Percentiles rank a stretch among this genome's conserved stretches.
Evolutionary conservation across 352 stramenopile species (phyloP).

Genomic region (Pythium dissotocum): DNA sequence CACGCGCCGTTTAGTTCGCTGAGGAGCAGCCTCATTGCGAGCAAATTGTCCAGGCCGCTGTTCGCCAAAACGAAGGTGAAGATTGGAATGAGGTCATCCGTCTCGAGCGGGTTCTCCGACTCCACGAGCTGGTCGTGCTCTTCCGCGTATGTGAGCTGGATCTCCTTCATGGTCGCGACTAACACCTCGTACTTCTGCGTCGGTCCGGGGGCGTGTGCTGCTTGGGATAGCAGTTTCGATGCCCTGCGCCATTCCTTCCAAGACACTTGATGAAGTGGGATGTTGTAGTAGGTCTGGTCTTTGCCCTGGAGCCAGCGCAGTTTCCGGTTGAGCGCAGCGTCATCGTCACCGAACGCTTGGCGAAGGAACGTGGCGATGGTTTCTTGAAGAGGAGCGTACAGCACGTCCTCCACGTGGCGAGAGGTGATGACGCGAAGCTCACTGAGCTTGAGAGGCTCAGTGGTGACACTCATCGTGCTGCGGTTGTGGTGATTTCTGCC

Average conservation of each 20-base stretch:
- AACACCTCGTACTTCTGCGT: slow-evolving; percentile 83
- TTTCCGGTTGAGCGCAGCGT: slow-evolving; percentile 79
- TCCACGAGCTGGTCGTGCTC: slow-evolving; percentile 64
- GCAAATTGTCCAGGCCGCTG: slow-evolving; percentile 81
- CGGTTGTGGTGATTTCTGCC: background rate
- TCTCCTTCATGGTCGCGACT: slow-evolving; percentile 68
- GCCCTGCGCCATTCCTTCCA: slow-evolving; percentile 84
- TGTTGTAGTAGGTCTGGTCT: slow-evolving; percentile 90
- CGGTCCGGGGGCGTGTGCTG: slow-evolving; percentile 49
- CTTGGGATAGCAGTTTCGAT: slow-evolving; percentile 69
- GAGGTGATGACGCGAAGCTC: slow-evolving; percentile 63
- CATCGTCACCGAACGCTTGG: slow-evolving; percentile 70
- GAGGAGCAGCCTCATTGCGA: slow-evolving; percentile 78
- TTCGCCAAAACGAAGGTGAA: slow-evolving; percentile 90
- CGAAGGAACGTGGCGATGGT: slow-evolving; percentile 59
- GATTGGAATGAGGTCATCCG: slow-evolving; percentile 87
- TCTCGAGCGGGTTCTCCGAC: slow-evolving; percentile 56
- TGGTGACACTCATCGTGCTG: background rate
- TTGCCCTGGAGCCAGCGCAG: slow-evolving; percentile 90
- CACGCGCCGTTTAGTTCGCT: slow-evolving; percentile 74
- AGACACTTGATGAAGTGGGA: slow-evolving; percentile 78
- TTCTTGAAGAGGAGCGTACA: slow-evolving; percentile 70
- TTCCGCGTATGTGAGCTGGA: slow-evolving; percentile 74
- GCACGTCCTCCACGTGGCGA: slow-evolving; percentile 80
- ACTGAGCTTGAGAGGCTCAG: slow-evolving; percentile 43